These are phyloP conservation scores for Petasospora fabianii DNA, from an alignment of 1,139 yeast species.

Conservation along the genomic window DNA sequence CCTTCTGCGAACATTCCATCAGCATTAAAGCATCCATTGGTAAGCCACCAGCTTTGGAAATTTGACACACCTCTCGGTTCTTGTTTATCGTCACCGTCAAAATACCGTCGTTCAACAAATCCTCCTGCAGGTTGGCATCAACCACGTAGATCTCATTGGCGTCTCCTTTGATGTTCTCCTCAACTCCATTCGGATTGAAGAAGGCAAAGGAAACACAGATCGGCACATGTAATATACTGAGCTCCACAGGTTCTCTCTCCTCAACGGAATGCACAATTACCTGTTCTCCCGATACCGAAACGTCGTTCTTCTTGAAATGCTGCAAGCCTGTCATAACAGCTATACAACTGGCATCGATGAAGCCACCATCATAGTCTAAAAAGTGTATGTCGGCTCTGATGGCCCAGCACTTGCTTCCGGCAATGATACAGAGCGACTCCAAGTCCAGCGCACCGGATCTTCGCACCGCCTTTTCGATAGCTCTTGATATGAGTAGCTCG, in stretches of 20 bases:
- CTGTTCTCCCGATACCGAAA: constrained; percentile 67
- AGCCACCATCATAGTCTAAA: constrained; percentile 86
- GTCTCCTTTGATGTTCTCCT: constrained; percentile 67
- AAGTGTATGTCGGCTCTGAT: constrained; percentile 87
- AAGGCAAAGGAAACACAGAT: constrained; percentile 88
- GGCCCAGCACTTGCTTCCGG: constrained; percentile 90
- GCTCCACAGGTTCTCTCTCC: constrained; percentile 83
- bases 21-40: constrained; percentile 73
- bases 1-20: constrained; percentile 65
- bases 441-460: constrained; percentile 88
- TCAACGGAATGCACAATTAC: constrained; percentile 65
- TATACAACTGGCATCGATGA: constrained; percentile 84
- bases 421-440: constrained; percentile 84
- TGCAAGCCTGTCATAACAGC: constrained; percentile 85
- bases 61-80: constrained; percentile 85
- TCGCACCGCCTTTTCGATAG: constrained; percentile 87
- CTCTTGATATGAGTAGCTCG: constrained; percentile 72
- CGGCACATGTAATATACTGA: constrained; percentile 85
- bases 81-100: constrained; percentile 84
- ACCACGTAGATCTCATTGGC: constrained; percentile 60
- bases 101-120: constrained; percentile 69
- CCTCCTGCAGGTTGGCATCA: constrained; percentile 81
- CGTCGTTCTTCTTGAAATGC: constrained; percentile 83
- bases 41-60: constrained; percentile 86
- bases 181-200: constrained; percentile 62